Evolutionary conservation across 164 flowering plant genomes (phyloP).

Genomic region (Dillenia suffruticosa): DNA sequence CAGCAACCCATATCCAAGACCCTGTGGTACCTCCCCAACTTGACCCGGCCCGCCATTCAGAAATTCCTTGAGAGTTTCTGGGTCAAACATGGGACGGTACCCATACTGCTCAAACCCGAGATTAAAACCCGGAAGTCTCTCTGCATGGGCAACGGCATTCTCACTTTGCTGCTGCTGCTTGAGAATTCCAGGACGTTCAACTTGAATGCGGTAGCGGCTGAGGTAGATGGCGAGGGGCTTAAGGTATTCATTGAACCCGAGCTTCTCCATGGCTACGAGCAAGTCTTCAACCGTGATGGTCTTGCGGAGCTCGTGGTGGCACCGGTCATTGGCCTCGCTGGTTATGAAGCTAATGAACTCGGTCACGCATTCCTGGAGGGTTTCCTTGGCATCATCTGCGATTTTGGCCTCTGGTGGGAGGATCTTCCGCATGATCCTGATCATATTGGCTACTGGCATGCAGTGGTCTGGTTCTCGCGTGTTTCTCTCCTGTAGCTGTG

Average conservation of each 20-base stretch:
- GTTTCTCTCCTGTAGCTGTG: no score
- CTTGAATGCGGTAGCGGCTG: constrained; percentile 36
- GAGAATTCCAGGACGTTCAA: no score
- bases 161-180: no score
- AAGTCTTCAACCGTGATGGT: constrained; percentile 91
- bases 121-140: no score
- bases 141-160: no score
- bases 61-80: no score
- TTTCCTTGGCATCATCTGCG: constrained; percentile 87
- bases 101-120: no score
- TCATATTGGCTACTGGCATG: constrained; percentile 86
- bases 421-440: constrained; percentile 71
- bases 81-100: no score
- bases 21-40: no score
- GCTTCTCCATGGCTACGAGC: constrained; percentile 87
- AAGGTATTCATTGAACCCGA: constrained; percentile 81
- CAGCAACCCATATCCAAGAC: no score
- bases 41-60: no score
- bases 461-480: constrained; percentile 67
- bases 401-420: constrained; percentile 87
- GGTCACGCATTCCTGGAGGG: constrained; percentile 86
- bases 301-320: constrained; percentile 91
- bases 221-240: constrained; percentile 66
- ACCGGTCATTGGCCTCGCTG: constrained; percentile 84
- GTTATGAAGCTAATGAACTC: constrained; percentile 93